phyloP scores from a whole-genome alignment of 2,329 filamentous ascomycete species.

The Fusarium sulawesiense region DNA sequence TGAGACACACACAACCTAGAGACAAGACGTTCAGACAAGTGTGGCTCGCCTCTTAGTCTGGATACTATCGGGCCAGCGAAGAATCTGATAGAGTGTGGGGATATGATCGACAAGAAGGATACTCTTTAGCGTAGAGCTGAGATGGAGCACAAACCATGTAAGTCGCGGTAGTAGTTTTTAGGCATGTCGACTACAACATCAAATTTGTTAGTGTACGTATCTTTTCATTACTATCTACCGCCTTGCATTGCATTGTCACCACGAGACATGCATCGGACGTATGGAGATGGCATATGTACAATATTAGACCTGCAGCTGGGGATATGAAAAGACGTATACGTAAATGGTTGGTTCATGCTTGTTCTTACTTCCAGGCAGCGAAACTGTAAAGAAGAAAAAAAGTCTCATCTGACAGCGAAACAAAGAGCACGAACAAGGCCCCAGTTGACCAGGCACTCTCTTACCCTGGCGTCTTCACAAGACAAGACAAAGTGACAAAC shows the following conservation, averaged over 20 bases:
- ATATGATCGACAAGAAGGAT: slow-evolving; percentile 32
- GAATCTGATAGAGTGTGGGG: slow-evolving; percentile 20
- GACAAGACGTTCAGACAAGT: slow-evolving; percentile 15
- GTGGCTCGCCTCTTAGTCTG: not conserved
- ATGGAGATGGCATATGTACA: slow-evolving; percentile 14
- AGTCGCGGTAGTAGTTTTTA: slow-evolving; percentile 18
- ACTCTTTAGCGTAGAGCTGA: slow-evolving; percentile 19
- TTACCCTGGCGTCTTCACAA: not conserved
- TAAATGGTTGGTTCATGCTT: slow-evolving; percentile 5
- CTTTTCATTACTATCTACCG: not conserved
- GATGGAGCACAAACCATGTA: slow-evolving; percentile 5
- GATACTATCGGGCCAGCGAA: slow-evolving; percentile 4
- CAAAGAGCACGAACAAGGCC: not conserved
- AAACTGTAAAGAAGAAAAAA: not conserved
- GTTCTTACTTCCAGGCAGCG: not conserved
- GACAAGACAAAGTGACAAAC: not conserved
- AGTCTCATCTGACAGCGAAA: not conserved
- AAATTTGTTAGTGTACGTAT: not conserved
- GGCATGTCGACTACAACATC: slow-evolving; percentile 12
- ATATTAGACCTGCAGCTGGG: not conserved
- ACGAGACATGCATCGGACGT: slow-evolving; percentile 20
- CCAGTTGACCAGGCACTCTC: slow-evolving; percentile 1
- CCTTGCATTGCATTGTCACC: slow-evolving; percentile 11
- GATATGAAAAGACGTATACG: not conserved
- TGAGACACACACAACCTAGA: slow-evolving; percentile 7